Conservation (phyloP, 1,139 yeast species). For the Tardiomyces digboiensis region DNA sequence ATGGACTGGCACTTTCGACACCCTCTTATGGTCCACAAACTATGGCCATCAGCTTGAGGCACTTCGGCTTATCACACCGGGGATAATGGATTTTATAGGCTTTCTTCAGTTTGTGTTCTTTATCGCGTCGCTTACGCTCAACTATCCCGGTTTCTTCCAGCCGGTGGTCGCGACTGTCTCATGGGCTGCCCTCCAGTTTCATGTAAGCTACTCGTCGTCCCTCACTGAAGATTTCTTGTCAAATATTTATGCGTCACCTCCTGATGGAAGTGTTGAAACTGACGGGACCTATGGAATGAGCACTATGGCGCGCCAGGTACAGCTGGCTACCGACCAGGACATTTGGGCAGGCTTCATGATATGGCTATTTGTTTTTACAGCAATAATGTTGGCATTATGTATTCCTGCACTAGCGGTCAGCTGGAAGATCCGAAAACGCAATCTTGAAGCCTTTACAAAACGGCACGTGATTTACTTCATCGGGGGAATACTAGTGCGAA, state of each 20-base stretch:
- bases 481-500: conserved; percentile 19
- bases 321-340: conserved; percentile 18
- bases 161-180: conserved; percentile 37
- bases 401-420: neutral
- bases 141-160: conserved; percentile 57
- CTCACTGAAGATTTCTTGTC: neutral
- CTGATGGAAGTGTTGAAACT: conserved; percentile 4
- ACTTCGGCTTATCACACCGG: conserved; percentile 48
- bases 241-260: conserved; percentile 1
- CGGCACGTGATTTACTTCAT: conserved; percentile 11
- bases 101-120: conserved; percentile 53
- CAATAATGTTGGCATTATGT: neutral
- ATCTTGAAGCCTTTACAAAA: neutral
- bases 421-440: neutral
- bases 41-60: conserved; percentile 52
- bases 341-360: conserved; percentile 28
- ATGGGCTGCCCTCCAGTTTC: conserved; percentile 31
- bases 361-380: conserved; percentile 20
- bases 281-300: conserved; percentile 20
- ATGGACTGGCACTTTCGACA: conserved; percentile 53
- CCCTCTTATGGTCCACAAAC: conserved; percentile 48
- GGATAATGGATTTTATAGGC: conserved; percentile 37
- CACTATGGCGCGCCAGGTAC: conserved; percentile 17
- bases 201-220: conserved; percentile 15
- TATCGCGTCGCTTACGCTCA: conserved; percentile 44